A percentile compares a stretch with the other conserved stretches of the same genome.
phyloP scores from a whole-genome alignment of 257 asterid genomes.

The Solanum bulbocastanum region DNA sequence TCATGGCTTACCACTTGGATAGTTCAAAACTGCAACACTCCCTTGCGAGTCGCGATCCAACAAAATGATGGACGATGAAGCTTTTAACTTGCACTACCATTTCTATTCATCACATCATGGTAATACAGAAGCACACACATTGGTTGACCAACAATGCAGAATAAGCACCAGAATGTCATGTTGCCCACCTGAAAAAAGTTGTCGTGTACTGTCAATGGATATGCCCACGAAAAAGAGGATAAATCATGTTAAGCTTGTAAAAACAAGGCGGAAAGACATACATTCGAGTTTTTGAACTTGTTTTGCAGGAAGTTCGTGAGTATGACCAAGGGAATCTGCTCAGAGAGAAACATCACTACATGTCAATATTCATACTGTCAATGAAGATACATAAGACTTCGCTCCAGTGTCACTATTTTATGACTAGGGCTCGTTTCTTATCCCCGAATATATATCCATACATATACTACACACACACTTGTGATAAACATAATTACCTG shows the following conservation, averaged over 20 bases:
- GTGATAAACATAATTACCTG: constrained; percentile 45
- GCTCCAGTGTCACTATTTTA: not conserved
- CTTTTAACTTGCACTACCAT: constrained; percentile 36
- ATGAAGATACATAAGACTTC: not conserved
- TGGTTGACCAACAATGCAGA: constrained; percentile 92
- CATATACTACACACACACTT: not conserved
- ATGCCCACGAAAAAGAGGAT: not conserved
- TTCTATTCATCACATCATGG: constrained; percentile 88
- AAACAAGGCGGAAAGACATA: constrained; percentile 15
- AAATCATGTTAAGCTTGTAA: not conserved
- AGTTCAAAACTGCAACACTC: not conserved
- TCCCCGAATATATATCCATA: not conserved
- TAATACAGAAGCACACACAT: constrained; percentile 83
- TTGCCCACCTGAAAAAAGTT: constrained; percentile 72
- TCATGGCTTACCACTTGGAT: not conserved
- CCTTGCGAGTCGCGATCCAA: not conserved
- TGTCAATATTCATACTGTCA: not conserved
- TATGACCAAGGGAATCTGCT: constrained; percentile 85
- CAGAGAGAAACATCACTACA: not conserved
- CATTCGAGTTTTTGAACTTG: constrained; percentile 89
- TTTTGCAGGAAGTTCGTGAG: constrained; percentile 73
- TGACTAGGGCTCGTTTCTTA: not conserved
- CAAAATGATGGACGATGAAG: not conserved
- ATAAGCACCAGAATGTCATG: constrained; percentile 87
- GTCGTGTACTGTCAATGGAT: not conserved